Percentiles rank a stretch among this genome's conserved stretches.
Conservation (phyloP, 2,329 filamentous ascomycete genomes). For the Chaetoscypha palmicola region DNA sequence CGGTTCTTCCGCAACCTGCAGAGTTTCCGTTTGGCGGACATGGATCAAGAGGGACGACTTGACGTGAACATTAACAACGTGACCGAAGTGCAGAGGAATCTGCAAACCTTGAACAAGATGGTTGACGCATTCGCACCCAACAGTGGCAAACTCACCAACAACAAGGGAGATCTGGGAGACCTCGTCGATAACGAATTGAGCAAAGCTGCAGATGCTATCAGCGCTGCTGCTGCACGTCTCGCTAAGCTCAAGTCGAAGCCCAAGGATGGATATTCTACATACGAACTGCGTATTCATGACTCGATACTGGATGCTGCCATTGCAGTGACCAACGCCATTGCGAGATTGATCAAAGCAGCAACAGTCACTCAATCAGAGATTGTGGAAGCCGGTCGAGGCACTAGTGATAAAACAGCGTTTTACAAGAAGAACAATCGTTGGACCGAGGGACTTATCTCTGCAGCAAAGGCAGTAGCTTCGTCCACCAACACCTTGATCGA, state of each 20-base stretch:
- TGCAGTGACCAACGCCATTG: conserved; percentile 89
- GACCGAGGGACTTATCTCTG: conserved; percentile 96
- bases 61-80: conserved; percentile 98
- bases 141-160: conserved; percentile 69
- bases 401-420: conserved; percentile 82
- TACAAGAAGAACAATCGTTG: conserved; percentile 99
- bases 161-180: conserved; percentile 82
- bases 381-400: conserved; percentile 83
- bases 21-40: conserved; percentile 85
- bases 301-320: conserved; percentile 88
- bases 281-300: conserved; percentile 93
- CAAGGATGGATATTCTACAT: conserved; percentile 90
- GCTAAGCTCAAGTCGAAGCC: conserved; percentile 94
- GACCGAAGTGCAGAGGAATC: conserved; percentile 87
- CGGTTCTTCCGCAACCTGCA: conserved; percentile 92
- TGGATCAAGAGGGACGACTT: conserved; percentile 87
- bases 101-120: conserved; percentile 89
- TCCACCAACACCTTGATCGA: conserved; percentile 97
- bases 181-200: conserved; percentile 85
- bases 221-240: conserved; percentile 80
- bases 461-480: conserved; percentile 88
- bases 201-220: conserved; percentile 93
- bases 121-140: conserved; percentile 88
- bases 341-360: conserved; percentile 88
- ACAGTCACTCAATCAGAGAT: conserved; percentile 93